These are phyloP conservation scores for Knufia fluminis DNA, from an alignment of 2,329 filamentous ascomycete genomes.

Conservation along the genomic window DNA sequence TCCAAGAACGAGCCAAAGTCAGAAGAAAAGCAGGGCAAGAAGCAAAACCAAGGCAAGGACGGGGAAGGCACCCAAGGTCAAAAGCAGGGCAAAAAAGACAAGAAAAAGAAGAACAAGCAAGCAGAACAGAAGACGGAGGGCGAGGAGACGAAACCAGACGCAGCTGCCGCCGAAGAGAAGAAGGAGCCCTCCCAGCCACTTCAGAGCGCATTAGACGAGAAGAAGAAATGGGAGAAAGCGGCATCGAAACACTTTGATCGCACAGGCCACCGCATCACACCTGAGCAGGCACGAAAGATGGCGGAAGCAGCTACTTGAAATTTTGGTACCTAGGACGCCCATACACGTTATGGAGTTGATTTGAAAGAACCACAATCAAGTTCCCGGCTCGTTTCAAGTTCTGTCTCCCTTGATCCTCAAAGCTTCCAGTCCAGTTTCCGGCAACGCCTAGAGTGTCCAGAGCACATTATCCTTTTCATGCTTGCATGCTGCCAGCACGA, in stretches of 20 bases:
- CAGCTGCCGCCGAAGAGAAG: background rate
- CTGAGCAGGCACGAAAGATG: constrained; percentile 17
- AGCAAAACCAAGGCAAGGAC: constrained; percentile 11
- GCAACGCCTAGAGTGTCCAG: no score
- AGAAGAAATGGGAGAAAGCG: constrained; percentile 16
- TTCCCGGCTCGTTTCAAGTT: no score
- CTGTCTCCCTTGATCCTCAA: background rate
- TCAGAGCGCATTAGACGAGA: background rate
- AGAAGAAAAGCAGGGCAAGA: constrained; percentile 3
- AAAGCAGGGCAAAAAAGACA: constrained; percentile 5
- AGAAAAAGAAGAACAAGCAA: constrained; percentile 8
- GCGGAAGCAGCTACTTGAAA: constrained; percentile 11
- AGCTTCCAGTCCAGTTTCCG: background rate
- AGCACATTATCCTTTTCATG: no score
- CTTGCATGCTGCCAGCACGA: background rate
- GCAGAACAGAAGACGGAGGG: constrained; percentile 2
- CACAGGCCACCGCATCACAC: constrained; percentile 20
- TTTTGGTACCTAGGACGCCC: no score
- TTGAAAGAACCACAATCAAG: no score
- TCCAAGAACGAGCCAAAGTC: constrained; percentile 4
- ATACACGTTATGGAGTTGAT: no score
- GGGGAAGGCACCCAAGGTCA: constrained; percentile 6
- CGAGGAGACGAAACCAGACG: constrained; percentile 2
- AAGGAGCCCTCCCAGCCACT: background rate
- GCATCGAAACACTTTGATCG: constrained; percentile 23